Percentiles rank a stretch among this genome's conserved stretches.
Evolutionary conservation across 2,329 filamentous ascomycete species (phyloP).

Genomic region (Nigrospora oryzae): DNA sequence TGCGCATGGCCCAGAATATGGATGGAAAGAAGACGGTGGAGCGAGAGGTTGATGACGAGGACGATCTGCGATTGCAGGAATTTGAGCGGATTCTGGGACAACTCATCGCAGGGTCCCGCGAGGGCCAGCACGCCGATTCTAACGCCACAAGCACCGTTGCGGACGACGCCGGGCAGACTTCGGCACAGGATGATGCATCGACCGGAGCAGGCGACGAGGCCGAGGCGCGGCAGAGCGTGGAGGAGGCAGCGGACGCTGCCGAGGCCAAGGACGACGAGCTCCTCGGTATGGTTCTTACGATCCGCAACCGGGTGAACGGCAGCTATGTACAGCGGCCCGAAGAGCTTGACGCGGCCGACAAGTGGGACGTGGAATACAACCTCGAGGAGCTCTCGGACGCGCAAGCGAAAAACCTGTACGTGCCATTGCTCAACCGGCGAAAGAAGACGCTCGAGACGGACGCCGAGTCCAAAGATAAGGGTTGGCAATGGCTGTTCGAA

Average conservation of each 20-base stretch:
- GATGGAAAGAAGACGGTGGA: constrained; percentile 20
- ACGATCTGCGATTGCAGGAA: constrained; percentile 32
- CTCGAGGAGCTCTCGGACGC: constrained; percentile 50
- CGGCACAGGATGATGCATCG: neutral
- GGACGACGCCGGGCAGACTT: neutral
- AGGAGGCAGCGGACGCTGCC: constrained; percentile 1
- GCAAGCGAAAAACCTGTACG: constrained; percentile 44
- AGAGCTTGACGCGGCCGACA: constrained; percentile 28
- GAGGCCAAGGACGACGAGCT: constrained; percentile 28
- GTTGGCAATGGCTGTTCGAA: constrained; percentile 38
- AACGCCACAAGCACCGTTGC: constrained; percentile 1
- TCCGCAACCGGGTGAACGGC: constrained; percentile 66
- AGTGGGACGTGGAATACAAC: constrained; percentile 73
- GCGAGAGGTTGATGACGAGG: constrained; percentile 16
- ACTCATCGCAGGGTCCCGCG: constrained; percentile 27
- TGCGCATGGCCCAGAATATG: constrained; percentile 38
- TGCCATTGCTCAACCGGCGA: constrained; percentile 47
- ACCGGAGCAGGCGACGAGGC: neutral
- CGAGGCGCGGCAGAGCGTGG: neutral
- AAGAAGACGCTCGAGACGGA: constrained; percentile 31
- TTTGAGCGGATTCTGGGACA: constrained; percentile 44
- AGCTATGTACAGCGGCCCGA: constrained; percentile 52
- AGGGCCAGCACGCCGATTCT: neutral
- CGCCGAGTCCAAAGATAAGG: constrained; percentile 28
- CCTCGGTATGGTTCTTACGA: constrained; percentile 62